phyloP scores from a whole-genome alignment of 23 red algal species.

The Gracilaria caudata region DNA sequence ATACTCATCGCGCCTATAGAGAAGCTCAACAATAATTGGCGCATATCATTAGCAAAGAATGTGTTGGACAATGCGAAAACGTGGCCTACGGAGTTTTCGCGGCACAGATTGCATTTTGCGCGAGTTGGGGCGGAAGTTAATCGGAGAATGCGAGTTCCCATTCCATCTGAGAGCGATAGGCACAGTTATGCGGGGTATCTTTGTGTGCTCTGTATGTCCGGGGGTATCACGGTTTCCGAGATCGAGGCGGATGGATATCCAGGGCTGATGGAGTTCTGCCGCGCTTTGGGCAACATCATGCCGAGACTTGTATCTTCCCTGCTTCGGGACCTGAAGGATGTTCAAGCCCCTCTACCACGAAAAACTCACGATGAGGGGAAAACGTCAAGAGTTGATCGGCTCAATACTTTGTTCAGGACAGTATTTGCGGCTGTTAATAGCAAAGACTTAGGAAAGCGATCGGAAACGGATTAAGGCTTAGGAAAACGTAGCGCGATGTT shows the following conservation, averaged over 20 bases:
- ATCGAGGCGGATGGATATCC: constrained; percentile 3
- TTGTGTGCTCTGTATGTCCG: not conserved
- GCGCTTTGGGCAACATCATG: not conserved
- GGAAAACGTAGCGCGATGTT: not conserved
- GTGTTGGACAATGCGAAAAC: not conserved
- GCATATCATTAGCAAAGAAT: not conserved
- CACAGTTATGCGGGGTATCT: not conserved
- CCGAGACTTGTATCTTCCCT: not conserved
- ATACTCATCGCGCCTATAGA: not conserved
- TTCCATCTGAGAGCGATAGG: not conserved
- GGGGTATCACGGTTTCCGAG: not conserved
- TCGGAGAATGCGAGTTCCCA: constrained; percentile 12
- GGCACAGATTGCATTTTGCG: not conserved
- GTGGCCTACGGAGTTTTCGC: constrained; percentile 11
- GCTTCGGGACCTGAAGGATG: constrained; percentile 3
- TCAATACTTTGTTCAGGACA: not conserved
- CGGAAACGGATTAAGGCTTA: not conserved
- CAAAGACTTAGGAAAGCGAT: not conserved
- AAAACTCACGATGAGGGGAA: not conserved
- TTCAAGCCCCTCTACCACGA: not conserved
- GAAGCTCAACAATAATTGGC: not conserved
- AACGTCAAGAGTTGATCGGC: not conserved
- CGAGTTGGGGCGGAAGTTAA: not conserved
- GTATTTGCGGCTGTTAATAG: not conserved
- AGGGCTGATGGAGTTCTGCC: constrained; percentile 1